phyloP scores from a whole-genome alignment of 768 basidiomycete species.

The Chalciporus pseudorubinellus region DNA sequence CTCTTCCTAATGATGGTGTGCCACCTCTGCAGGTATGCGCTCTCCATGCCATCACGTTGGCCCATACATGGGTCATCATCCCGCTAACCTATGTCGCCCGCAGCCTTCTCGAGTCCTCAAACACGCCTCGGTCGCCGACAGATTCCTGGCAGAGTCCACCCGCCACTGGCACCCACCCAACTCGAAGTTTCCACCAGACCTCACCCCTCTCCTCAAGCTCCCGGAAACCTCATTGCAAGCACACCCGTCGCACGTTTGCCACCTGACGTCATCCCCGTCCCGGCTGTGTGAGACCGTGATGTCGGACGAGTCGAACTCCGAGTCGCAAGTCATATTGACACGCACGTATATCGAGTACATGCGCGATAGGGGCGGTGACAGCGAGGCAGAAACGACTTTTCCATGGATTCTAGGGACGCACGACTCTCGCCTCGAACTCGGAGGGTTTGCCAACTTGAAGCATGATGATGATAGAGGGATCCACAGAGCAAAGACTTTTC shows the following conservation, averaged over 20 bases:
- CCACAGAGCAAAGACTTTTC: no score
- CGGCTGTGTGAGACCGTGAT: background rate
- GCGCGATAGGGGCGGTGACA: background rate
- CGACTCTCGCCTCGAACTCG: no score
- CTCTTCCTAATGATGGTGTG: slow-evolving; percentile 74
- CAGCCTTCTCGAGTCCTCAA: background rate
- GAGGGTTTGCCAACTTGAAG: no score
- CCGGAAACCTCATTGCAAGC: no score
- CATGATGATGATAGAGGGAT: no score
- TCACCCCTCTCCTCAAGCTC: no score
- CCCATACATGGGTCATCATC: background rate
- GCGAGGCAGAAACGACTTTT: no score
- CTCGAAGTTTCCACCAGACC: background rate
- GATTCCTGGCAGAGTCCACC: background rate
- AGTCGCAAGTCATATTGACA: background rate
- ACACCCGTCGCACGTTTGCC: background rate
- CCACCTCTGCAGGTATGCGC: slow-evolving; percentile 66
- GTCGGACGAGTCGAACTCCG: background rate
- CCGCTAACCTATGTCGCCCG: background rate
- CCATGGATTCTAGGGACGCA: no score
- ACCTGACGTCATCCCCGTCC: background rate
- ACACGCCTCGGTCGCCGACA: background rate
- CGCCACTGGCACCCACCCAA: background rate
- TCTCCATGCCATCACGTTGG: no score
- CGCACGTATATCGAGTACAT: background rate